Evolutionary conservation across 345 rosid genomes (phyloP), one percentile per base, ranked within the genome.

Genomic region (Heritiera littoralis): DNA sequence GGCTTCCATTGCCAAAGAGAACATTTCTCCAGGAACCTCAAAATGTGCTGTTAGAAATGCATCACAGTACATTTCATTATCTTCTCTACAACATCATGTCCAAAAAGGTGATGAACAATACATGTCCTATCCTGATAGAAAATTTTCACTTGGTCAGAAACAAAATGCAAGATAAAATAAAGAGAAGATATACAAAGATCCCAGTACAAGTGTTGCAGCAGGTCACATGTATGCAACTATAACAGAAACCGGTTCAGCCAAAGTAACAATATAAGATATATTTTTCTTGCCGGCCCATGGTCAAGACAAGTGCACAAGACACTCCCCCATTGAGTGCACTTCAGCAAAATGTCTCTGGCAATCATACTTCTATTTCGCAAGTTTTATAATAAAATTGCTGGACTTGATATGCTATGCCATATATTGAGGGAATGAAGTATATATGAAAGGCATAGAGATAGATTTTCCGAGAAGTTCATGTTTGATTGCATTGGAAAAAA

Each of bases 21-120:
- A 94, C 99, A 96, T 96, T 88, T 96, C 99, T 77, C 98, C 98
- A 18, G 99, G 99, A 80, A 94, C 98, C 86, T 96, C 95, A 7
- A 96, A 91, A 79, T 96, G 99, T 8, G 98, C 99, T 7, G 98
- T 96, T 72, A 96, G 89, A 81, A 90, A 94, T 79, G 99, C 95
- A 67, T 96, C 98, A 60, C 92, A 89, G 72, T 96, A 89, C 93
- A 92, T 88, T 71, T 92, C 93, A 77, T 88, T 81, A 96, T 91
- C 87, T 83, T 89, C 84, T 89, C 89, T 71, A 96, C 98, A 48
- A 94, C 98, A 83, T 96, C 99, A 75, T 89, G 89, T 52, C 97
- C 94, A 80, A 96, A 96, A 72, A 94, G 94, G 86, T 96, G 93
- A 83, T 96, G 99, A 58, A 96, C 99, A 35, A 94, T 87, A 78